phyloP scores from a whole-genome alignment of 2,329 filamentous ascomycete genomes.

The Beauveria medogensis region DNA sequence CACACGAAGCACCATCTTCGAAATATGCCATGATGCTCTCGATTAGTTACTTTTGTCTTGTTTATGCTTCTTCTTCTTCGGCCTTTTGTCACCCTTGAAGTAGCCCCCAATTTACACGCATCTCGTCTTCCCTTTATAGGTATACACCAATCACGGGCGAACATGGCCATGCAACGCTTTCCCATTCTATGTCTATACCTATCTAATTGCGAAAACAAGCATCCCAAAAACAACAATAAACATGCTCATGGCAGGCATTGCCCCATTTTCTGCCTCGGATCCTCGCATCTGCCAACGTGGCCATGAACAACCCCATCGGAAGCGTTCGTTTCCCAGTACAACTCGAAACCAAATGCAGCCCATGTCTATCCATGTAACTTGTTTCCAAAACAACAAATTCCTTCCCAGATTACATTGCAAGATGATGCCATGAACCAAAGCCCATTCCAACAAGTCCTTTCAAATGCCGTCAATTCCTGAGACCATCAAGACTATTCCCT shows the following conservation, averaged over 20 bases:
- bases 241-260: background rate
- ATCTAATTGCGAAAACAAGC: background rate
- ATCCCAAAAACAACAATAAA: background rate
- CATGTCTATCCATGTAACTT: background rate
- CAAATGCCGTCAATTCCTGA: background rate
- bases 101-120: no score
- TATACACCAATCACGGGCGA: background rate
- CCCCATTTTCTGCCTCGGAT: background rate
- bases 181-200: slow-evolving; percentile 7
- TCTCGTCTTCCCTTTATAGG: no score
- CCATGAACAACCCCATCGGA: background rate
- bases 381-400: background rate
- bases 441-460: background rate
- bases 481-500: background rate
- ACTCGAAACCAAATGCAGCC: background rate
- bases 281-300: background rate
- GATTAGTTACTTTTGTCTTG: no score
- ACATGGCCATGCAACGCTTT: background rate
- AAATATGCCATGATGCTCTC: no score
- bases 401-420: background rate
- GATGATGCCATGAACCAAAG: background rate
- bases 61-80: no score
- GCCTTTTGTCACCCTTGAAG: no score
- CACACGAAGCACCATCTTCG: no score
- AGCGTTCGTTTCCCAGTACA: background rate